Evolutionary conservation across 1,284 basidiomycete genomes (phyloP), one percentile per base, ranked within the genome.

Genomic region (Veloporphyrellus conicus): DNA sequence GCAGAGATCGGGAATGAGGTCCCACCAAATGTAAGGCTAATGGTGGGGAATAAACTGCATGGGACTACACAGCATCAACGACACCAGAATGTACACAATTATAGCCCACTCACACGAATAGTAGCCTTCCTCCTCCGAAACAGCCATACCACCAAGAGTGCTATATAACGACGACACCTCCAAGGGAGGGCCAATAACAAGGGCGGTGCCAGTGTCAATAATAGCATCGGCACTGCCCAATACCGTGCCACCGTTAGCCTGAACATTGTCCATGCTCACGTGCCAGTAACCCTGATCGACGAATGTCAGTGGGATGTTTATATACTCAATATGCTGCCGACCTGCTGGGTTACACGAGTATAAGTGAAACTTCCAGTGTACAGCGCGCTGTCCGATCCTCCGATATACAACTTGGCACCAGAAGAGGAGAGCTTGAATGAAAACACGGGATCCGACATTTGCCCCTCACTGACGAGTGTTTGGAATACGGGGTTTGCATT

Each of bases 181-280:
- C 6, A 19, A 48, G 2, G 37, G 8, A 4, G 1, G 0, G 15
- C 25, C 73, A 7, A 76, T 56, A 56, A 82, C 69, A 51, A 80
- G 58, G 37, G 77, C 76, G 14, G 76, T 76, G 35, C 75, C 74
- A 4, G 73, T 72, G 60, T 74, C 70, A 39, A 77, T 70, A 56
- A 75, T 63, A 15, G 68, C 64, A 15, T 55, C 50, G 29, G 68
- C 27, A 11, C 51, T 45, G 4, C 47, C 53, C 16, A 62, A 50
- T 37, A 52, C 54, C 54, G 43, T 29, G 23, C 45, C 2, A 8
- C 40, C 49, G 6, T 64, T 61, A 19, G 64, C 56, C 29, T 62
- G 50, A 4, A 73, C 54, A 7, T 54, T 55, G 36, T 70, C 68
- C 39, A 73, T 56, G 9, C 47, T 58, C 31, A 76, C 66, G 48